These are phyloP conservation scores for Spirogloea muscicola DNA, from an alignment of 139 green algal genomes.

Conservation along the genomic window DNA sequence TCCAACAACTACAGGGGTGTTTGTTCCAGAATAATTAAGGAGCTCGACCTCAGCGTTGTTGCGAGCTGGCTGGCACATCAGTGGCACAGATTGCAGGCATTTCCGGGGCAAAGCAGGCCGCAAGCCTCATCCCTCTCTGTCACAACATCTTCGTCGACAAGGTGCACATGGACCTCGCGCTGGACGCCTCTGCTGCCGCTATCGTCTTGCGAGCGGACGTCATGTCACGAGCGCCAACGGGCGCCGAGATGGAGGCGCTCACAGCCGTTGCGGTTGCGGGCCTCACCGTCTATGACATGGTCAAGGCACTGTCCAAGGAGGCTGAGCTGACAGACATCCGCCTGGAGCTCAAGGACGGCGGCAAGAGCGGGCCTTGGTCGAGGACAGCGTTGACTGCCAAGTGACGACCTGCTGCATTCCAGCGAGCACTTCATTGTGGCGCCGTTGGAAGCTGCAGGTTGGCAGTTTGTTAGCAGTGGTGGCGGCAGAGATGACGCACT, in stretches of 20 bases:
- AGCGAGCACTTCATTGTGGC: too few species aligned
- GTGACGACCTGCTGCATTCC: neutral
- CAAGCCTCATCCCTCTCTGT: conserved; percentile 68
- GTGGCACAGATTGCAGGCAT: conserved; percentile 86
- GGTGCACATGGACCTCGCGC: conserved; percentile 64
- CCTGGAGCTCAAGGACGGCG: conserved; percentile 76
- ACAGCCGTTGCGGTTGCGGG: conserved; percentile 74
- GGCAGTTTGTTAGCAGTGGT: too few species aligned
- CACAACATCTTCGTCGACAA: conserved; percentile 41
- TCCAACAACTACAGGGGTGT: too few species aligned
- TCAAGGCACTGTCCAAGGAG: conserved; percentile 78
- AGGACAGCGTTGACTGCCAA: too few species aligned
- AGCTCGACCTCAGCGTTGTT: too few species aligned
- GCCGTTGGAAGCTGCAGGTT: too few species aligned
- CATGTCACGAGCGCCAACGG: conserved; percentile 44
- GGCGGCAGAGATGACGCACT: too few species aligned
- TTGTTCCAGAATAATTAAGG: too few species aligned
- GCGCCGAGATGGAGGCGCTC: conserved; percentile 98
- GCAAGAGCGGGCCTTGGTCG: conserved; percentile 76
- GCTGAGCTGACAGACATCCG: conserved; percentile 70
- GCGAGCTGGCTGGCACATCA: too few species aligned
- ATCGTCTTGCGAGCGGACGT: conserved; percentile 62
- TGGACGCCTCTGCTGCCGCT: conserved; percentile 48
- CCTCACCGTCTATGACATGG: conserved; percentile 97
- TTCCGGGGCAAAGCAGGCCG: conserved; percentile 74